Conservation (phyloP, 2,329 filamentous ascomycete genomes). For the Alternaria dauci region DNA sequence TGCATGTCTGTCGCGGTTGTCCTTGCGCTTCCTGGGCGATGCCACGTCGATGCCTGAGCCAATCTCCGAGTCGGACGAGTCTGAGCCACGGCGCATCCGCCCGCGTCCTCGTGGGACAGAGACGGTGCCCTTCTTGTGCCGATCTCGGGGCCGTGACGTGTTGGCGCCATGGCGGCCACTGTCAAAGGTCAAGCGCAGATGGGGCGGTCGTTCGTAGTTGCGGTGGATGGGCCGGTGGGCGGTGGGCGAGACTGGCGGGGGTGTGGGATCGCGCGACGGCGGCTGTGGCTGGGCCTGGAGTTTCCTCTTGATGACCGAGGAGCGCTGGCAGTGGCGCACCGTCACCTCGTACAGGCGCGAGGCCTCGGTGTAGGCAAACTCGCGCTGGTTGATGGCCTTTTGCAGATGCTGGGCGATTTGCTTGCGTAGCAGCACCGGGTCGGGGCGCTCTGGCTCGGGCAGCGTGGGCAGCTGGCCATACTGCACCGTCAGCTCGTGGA, state of each 20-base stretch:
- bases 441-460: conserved; percentile 58
- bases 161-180: conserved; percentile 29
- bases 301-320: conserved; percentile 68
- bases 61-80: conserved; percentile 30
- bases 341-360: conserved; percentile 65
- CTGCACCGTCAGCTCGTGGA: conserved; percentile 58
- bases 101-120: conserved; percentile 27
- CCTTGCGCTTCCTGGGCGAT: conserved; percentile 37
- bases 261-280: conserved; percentile 68
- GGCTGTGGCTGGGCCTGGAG: conserved; percentile 68
- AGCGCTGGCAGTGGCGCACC: conserved; percentile 64
- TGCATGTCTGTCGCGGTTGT: conserved; percentile 51
- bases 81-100: conserved; percentile 19
- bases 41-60: conserved; percentile 31
- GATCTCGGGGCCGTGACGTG: conserved; percentile 33
- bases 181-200: conserved; percentile 44
- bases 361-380: conserved; percentile 65
- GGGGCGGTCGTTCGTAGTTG: conserved; percentile 35
- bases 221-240: conserved; percentile 36
- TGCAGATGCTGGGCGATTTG: conserved; percentile 66
- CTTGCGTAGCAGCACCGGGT: conserved; percentile 61
- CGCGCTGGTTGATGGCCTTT: conserved; percentile 63
- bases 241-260: conserved; percentile 55
- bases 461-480: conserved; percentile 63
- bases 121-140: conserved; percentile 28